phyloP scores from a whole-genome alignment of 306 rosid species.

The Herpetospermum pedunculosum region DNA sequence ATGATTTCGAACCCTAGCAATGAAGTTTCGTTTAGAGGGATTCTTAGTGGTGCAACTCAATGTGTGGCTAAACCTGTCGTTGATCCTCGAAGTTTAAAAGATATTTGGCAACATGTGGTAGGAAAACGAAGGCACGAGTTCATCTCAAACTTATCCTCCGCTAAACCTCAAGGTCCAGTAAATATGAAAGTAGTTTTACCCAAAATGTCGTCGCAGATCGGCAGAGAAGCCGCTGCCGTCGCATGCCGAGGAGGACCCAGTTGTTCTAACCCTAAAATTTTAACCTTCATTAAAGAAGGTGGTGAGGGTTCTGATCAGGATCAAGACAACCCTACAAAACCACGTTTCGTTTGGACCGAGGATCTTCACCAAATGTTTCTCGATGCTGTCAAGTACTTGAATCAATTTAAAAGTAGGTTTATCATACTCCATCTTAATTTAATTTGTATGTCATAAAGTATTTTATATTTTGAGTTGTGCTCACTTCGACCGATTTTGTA shows the following conservation, averaged over 20 bases:
- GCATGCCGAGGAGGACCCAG: neutral
- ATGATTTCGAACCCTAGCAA: neutral
- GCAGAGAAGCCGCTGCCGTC: neutral
- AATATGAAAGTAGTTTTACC: too few relatives aligned
- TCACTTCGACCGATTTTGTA: too few relatives aligned
- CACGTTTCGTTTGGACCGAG: neutral
- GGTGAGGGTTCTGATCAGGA: neutral
- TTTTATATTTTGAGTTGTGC: too few relatives aligned
- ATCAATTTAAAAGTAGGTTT: neutral
- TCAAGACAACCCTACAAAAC: neutral
- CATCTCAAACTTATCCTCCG: too few relatives aligned
- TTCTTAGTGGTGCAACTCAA: neutral
- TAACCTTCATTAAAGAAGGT: neutral
- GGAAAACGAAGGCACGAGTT: neutral
- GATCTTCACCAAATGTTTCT: neutral
- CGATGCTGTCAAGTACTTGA: fast-evolving
- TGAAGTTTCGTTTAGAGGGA: neutral
- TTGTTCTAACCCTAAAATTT: neutral
- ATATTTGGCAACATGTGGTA: neutral
- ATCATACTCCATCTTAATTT: too few relatives aligned
- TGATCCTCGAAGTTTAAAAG: neutral
- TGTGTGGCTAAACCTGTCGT: neutral
- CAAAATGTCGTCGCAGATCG: neutral
- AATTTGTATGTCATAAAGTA: too few relatives aligned
- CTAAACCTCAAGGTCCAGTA: too few relatives aligned